Base-by-base conservation (phyloP, 2,329 filamentous ascomycete genomes). In the Pseudovirgaria hyperparasitica region DNA sequence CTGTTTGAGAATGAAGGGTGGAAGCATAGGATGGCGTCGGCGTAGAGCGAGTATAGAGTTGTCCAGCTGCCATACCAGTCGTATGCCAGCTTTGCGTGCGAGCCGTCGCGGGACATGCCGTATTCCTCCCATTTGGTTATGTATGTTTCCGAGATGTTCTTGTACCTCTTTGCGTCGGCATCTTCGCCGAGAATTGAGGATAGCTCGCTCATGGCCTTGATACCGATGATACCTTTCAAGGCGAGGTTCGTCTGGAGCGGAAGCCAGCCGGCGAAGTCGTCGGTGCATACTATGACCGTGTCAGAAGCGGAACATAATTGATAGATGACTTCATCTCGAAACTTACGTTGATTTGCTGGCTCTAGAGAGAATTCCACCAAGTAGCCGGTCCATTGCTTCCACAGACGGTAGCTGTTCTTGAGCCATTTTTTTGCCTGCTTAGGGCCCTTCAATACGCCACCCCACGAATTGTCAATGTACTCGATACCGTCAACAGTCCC, bases 21-120 rank as follows among this genome's bases (percentile, higher is more conserved):
- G 61, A 90, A 90, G 57, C 82, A 90, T 18, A 90, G 69, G 13
- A 87, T 62, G 16, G 71, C 72, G 55, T 92, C 82, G 9, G 76
- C 72, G 55, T 82, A 92, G 15, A 92, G 65, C 46, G 85, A 87
- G 62, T 92, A 92, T 19, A 92, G 65, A 0, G 78, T 84, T 5
- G 80, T 84, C 79, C 80, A 86, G 26, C 76, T 82, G 9, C 79
- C 79, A 38, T 79, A 78, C 63, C 77, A 75, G 45, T 82, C 68
- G 55, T 92, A 92, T 8, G 77, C 72, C 7, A 92, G 65, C 39
- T 82, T 86, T 13, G 80, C 74, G 50, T 87, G 81, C 1, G 73
- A 60, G 6, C 71, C 68, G 30, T 77, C 70, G 11, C 65, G 63
- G 34, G 81, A 80, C 50, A 86, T 74, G 29, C 70, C 82, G 28